Conservation (phyloP, 345 rosid genomes). For the Sonneratia alba region DNA sequence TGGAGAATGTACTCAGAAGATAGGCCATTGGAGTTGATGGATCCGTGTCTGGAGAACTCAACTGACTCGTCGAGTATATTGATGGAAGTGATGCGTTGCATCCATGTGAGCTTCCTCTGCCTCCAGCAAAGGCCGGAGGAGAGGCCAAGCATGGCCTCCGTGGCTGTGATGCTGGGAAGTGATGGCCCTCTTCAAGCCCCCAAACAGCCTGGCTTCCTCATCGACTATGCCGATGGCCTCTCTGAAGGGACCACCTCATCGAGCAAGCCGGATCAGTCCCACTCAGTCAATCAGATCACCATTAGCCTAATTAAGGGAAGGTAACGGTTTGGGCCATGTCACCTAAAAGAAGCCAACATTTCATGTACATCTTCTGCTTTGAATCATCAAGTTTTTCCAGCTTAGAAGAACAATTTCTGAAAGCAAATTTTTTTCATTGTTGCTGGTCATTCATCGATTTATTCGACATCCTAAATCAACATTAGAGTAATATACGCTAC, state of each 20-base stretch:
- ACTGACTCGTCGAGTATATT: not conserved
- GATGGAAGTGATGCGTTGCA: conserved; percentile 22
- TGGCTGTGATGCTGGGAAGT: conserved; percentile 36
- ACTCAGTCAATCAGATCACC: conserved; percentile 19
- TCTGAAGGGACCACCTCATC: conserved; percentile 20
- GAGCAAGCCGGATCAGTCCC: conserved; percentile 6
- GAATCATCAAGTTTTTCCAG: too few species aligned
- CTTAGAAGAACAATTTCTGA: too few species aligned
- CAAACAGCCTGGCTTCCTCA: conserved; percentile 33
- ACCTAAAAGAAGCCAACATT: too few species aligned
- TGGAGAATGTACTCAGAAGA: conserved; percentile 30
- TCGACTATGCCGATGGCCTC: conserved; percentile 10
- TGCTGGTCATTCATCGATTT: too few species aligned
- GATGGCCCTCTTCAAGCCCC: conserved; percentile 28
- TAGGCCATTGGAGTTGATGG: conserved; percentile 18
- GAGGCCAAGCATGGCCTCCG: conserved; percentile 34
- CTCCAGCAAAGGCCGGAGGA: conserved; percentile 33
- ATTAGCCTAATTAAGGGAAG: conserved; percentile 16
- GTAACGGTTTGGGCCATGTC: not conserved
- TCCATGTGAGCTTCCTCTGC: conserved; percentile 35
- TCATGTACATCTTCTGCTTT: too few species aligned
- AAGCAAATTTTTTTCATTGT: too few species aligned
- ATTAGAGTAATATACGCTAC: too few species aligned
- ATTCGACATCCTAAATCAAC: too few species aligned
- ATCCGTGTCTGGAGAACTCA: not conserved